A percentile compares a stretch with the other conserved stretches of the same genome.
Evolutionary conservation across 805 yeast species (phyloP).

Genomic region (Debaryomyces tyrocola): DNA sequence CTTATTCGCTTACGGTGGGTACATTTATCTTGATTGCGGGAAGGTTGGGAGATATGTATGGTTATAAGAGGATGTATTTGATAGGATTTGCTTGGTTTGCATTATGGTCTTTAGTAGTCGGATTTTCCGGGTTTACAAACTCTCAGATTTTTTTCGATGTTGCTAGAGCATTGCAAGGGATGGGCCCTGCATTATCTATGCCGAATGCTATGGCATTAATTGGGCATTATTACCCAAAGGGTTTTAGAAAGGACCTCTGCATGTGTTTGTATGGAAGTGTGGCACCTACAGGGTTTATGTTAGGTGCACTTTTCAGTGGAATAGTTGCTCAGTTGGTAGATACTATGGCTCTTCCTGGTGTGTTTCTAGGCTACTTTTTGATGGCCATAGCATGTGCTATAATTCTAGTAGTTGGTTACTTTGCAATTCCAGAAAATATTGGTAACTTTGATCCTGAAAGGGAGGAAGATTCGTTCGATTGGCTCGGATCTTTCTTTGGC

Average conservation of each 20-base stretch:
- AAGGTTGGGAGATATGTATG: slow-evolving; percentile 35
- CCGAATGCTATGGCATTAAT: slow-evolving; percentile 35
- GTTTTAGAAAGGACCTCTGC: slow-evolving; percentile 17
- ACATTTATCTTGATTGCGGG: slow-evolving; percentile 36
- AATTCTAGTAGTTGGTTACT: slow-evolving; percentile 16
- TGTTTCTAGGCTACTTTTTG: slow-evolving; percentile 36
- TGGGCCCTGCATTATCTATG: slow-evolving; percentile 35
- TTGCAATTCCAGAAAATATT: slow-evolving; percentile 29
- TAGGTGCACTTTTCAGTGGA: slow-evolving; percentile 29
- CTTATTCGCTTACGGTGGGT: slow-evolving; percentile 35
- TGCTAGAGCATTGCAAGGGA: slow-evolving; percentile 33
- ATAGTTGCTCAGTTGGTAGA: slow-evolving; percentile 16
- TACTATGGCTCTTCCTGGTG: slow-evolving; percentile 4
- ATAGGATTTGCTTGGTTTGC: slow-evolving; percentile 24
- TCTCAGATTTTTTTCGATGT: slow-evolving; percentile 26
- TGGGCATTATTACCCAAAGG: slow-evolving; percentile 29
- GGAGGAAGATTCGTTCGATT: slow-evolving; percentile 22
- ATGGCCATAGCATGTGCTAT: slow-evolving; percentile 19
- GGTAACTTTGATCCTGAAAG: slow-evolving; percentile 10
- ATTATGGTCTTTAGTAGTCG: slow-evolving; percentile 22
- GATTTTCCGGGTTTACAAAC: slow-evolving; percentile 25
- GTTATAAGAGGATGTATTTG: slow-evolving; percentile 29
- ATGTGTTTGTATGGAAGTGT: slow-evolving; percentile 35
- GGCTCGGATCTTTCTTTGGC: slow-evolving; percentile 46
- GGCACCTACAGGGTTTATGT: slow-evolving; percentile 32